Evolutionary conservation across 2,329 filamentous ascomycete species (phyloP), one percentile per base, ranked within the genome.

Genomic region (Phyllosticta citriasiana): DNA sequence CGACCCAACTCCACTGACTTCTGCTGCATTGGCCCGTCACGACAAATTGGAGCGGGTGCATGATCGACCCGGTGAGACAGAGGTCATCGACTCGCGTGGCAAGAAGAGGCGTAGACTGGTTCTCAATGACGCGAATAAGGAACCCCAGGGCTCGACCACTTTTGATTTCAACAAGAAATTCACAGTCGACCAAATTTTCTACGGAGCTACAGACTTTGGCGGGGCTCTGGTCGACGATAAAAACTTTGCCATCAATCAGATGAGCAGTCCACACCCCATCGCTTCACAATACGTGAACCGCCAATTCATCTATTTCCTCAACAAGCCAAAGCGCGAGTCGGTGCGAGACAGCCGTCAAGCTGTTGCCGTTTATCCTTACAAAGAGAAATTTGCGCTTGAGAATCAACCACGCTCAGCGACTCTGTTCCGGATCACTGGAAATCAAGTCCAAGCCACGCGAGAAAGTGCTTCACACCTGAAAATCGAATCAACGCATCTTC

Each of bases 171-270:
- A n/a, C 40, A 57, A 50, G 22, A 62, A 55, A 14, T 24, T 69
- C 12, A 60, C 69, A 1, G 59, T 74, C 2, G 70, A 76, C 53
- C 60, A 67, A 4, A 26, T 76, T 2, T 75, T 76, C 65, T 75
- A 70, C 57, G 58, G 57, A 25, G 27, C 55, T 33, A 22, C 27
- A 30, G 6, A 12, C 9, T 57, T 63, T n/a, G 60, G 63, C 7
- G 27, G 51, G 14, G 33, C 22, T 10, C 55, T 64, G n/a, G 57
- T 55, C 9, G 59, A 66, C 22, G 55, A 63, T 3, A 57, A 64
- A 9, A 63, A 65, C 16, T 33, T 53, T 14, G 62, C 67, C 3
- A 55, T 63, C n/a, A 57, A 22, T 8, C 55, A 60, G 16, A n/a
- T 22, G 22, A 51, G 47, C 25, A 40, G 51, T 25, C 55, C 27